Conservation (phyloP, 1,284 basidiomycete species). For the Puccinia novopanici region DNA sequence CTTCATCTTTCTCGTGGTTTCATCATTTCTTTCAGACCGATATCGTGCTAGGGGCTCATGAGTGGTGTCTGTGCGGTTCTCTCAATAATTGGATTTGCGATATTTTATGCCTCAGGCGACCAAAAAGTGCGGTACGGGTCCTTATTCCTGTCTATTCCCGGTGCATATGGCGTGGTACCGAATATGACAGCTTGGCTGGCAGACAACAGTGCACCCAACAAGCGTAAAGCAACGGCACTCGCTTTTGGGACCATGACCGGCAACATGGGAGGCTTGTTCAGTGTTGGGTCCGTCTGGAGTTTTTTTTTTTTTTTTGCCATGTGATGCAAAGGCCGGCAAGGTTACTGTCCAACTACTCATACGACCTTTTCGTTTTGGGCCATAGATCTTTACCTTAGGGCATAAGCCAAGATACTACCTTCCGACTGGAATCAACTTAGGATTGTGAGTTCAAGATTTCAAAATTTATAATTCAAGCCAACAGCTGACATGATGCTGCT, state of each 20-base stretch:
- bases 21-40: conserved; percentile 11
- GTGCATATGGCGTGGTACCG: conserved; percentile 11
- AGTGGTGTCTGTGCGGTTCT: not conserved
- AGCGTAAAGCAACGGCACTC: conserved; percentile 19
- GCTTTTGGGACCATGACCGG: conserved; percentile 15
- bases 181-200: conserved; percentile 11
- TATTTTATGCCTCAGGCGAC: conserved; percentile 20
- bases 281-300: conserved; percentile 15
- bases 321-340: too few species aligned
- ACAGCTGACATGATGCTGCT: not conserved
- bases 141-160: conserved; percentile 23
- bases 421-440: conserved; percentile 20
- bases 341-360: not conserved
- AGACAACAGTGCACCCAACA: conserved; percentile 16
- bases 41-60: conserved; percentile 17
- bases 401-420: conserved; percentile 22
- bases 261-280: conserved; percentile 5
- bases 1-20: conserved; percentile 7
- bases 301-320: not conserved
- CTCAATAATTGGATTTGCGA: conserved; percentile 23
- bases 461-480: not conserved
- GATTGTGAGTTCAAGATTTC: not conserved
- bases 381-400: conserved; percentile 13
- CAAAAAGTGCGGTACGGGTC: conserved; percentile 18
- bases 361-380: not conserved